These are phyloP conservation scores for Teunomyces atbi DNA, from an alignment of 805 yeast species.

Conservation along the genomic window DNA sequence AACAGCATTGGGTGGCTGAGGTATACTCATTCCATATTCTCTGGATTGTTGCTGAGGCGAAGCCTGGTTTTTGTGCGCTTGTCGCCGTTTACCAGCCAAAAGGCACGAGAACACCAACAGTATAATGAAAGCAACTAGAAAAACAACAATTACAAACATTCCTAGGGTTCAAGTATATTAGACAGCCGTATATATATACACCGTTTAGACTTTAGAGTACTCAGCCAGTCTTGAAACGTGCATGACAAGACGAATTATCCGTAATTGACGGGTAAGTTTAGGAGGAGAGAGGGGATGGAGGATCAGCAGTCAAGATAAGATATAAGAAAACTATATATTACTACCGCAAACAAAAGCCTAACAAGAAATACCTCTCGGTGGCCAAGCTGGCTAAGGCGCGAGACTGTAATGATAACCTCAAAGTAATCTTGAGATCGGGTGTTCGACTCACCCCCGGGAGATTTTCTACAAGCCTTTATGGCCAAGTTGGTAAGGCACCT, in stretches of 20 bases:
- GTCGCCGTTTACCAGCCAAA: not conserved
- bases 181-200: no score
- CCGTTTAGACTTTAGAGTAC: not conserved
- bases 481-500: conserved; percentile 17
- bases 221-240: no score
- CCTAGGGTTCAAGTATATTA: no score
- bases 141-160: not conserved
- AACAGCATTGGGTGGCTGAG: not conserved
- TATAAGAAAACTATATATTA: not conserved
- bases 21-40: not conserved
- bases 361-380: conserved; percentile 31
- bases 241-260: no score
- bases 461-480: conserved; percentile 17
- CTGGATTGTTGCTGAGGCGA: no score
- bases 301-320: no score
- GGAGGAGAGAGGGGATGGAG: no score
- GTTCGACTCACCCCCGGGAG: conserved; percentile 50
- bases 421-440: conserved; percentile 46
- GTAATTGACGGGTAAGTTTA: no score
- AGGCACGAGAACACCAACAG: not conserved
- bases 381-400: conserved; percentile 51
- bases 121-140: not conserved
- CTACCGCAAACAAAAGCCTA: not conserved
- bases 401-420: conserved; percentile 38
- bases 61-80: no score